Evolutionary conservation across 2,329 filamentous ascomycete species (phyloP), one percentile per base, ranked within the genome.

Genomic region (Calonectria montana): DNA sequence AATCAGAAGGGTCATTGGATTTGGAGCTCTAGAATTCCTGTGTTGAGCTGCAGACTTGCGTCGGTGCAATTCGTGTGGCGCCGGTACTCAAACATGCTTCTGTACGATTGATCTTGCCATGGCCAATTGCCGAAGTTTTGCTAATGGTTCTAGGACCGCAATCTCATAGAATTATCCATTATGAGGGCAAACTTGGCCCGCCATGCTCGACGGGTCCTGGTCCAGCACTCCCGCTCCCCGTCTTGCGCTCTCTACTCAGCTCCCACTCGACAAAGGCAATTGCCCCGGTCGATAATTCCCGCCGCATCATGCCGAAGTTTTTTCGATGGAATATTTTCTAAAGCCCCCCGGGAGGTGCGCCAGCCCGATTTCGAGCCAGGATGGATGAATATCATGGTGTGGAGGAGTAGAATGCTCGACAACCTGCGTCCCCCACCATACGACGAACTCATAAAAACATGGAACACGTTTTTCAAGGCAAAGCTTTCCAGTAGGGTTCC

Each of bases 301-400:
- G 68, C 72, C 29, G 70, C 50, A 16, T 79, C 78, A 27, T 74
- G 77, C 39, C 78, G 85, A 61, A 88, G 88, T 4, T 91, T 96
- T 70, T 88, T 95, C 77, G 78, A 81, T 43, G 88, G 88, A 29
- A 84, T 95, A 57, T 89, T 94, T 76, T 81, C 87, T 73, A 91
- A 91, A 77, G 84, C 90, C 4, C 88, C 91, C 21, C 87, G 90
- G 70, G 85, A 89, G 69, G 83, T 91, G 50, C 92, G 91, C 81
- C 87, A 90, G 25, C 87, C 91, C 63, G 88, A 91, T 77, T 85
- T 92, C 72, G 93, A 91, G 78, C 93, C 91, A 0, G 95, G 95
- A 65, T 90, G 95, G 78, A 90, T 91, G 74, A 89, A 88, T 18
- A 90, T 98, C 84, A 89, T 94, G 77, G 89, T 94, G 70, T 89